Evolutionary conservation across 345 rosid genomes (phyloP), one percentile per base, ranked within the genome.

Genomic region (Rhodamnia argentea): DNA sequence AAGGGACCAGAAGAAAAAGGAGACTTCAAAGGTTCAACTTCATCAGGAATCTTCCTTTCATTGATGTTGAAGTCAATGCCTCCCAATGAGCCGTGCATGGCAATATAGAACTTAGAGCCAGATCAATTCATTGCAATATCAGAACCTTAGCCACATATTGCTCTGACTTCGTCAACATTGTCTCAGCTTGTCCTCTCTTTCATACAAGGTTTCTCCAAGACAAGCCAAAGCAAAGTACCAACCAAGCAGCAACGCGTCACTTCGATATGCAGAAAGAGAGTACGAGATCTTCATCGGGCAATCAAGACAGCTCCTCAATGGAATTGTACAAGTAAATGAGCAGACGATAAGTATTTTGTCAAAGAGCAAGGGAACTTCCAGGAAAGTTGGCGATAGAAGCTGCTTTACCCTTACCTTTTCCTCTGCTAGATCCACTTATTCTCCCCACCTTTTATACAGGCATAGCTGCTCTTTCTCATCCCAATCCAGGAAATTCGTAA

Each of bases 311-410:
- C 76, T 64, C 76, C 42, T 64, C 42, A 64, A 15, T 64, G 76
- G 23, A 64, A 64, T 11, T 64, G 5, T 16, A 29, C 12, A 64
- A 15, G 42, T 64, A 2, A 60, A 62, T 10, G 22, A 13, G 40
- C 2, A 18, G 70, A 59, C 18, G 32, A 5, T n/a, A n/a, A 1
- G 40, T 13, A 27, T 62, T 60, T 27, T 62, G 75, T 62, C 75
- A 10, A 62, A 62, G 40, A 7, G 75, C 40, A 27, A n/a, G 22
- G 14, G 8, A 62, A 64, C 44, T 81, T 95, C 98, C 23, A 93
- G 96, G 98, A 52, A 91, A 64, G 44, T 64, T 64, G 44, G 78
- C 24, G 6, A 64, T 32, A 64, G 78, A 64, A 64, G 78, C 78
- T 64, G 78, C 44, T 64, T 7, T 32, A 64, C 18, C 23, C 44